phyloP scores from a whole-genome alignment of 805 yeast species.

The Yueomyces sp. region DNA sequence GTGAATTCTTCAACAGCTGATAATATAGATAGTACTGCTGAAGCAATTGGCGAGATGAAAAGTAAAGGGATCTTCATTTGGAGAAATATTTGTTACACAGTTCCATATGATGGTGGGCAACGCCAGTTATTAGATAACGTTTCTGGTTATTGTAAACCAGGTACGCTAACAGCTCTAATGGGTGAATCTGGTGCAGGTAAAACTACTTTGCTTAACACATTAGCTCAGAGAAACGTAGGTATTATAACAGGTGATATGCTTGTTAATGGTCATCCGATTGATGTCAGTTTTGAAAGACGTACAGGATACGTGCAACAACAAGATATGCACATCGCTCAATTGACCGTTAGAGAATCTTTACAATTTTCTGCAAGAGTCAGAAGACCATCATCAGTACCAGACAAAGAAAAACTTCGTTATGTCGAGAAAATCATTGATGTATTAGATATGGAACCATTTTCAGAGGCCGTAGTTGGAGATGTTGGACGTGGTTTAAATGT shows the following conservation, averaged over 20 bases:
- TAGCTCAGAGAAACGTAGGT: constrained; percentile 56
- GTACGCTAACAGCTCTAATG: constrained; percentile 61
- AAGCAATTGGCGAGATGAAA: constrained; percentile 11
- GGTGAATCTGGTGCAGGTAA: constrained; percentile 72
- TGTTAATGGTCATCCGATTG: constrained; percentile 43
- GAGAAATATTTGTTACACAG: constrained; percentile 56
- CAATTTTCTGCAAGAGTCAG: constrained; percentile 50
- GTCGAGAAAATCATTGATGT: constrained; percentile 54
- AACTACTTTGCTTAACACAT: constrained; percentile 52
- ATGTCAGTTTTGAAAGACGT: constrained; percentile 36
- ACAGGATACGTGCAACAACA: constrained; percentile 67
- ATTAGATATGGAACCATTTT: constrained; percentile 47
- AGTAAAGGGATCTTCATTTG: constrained; percentile 45
- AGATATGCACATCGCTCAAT: constrained; percentile 47
- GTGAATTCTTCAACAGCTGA: constrained; percentile 1
- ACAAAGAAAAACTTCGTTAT: constrained; percentile 42
- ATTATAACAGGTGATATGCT: constrained; percentile 47
- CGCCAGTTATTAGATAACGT: constrained; percentile 45
- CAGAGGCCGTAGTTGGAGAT: constrained; percentile 64
- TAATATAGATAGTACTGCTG: neutral
- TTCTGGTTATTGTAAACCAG: constrained; percentile 68
- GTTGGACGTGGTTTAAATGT: constrained; percentile 52
- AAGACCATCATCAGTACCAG: constrained; percentile 37
- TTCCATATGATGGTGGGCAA: constrained; percentile 41
- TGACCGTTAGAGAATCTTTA: constrained; percentile 59